Conservation (phyloP, 192 early-diverging fungal genomes). For the Rhizophagus prolifer region DNA sequence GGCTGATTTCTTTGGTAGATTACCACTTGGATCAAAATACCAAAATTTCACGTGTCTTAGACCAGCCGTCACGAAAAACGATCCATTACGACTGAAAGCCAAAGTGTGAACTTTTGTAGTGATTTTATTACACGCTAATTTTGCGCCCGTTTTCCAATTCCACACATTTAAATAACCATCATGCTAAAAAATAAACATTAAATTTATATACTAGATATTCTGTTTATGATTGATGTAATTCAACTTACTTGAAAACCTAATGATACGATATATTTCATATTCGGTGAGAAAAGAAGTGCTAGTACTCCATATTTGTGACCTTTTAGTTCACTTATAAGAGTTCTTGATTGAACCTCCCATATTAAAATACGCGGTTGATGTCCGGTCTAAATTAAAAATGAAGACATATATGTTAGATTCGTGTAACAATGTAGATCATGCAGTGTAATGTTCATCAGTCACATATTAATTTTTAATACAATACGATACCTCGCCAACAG, state of each 20-base stretch:
- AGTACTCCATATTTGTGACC: slow-evolving; percentile 81
- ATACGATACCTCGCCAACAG: slow-evolving; percentile 70
- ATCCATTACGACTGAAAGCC: slow-evolving; percentile 61
- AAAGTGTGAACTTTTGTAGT: slow-evolving; percentile 64
- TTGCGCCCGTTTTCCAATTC: slow-evolving; percentile 68
- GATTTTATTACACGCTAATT: slow-evolving; percentile 63
- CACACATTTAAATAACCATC: slow-evolving; percentile 83
- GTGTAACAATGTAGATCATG: background rate
- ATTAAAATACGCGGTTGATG: slow-evolving; percentile 78
- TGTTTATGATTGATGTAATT: too few relatives aligned
- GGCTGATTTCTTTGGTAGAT: slow-evolving; percentile 33
- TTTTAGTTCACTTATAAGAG: slow-evolving; percentile 58
- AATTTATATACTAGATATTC: too few relatives aligned
- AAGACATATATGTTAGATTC: background rate
- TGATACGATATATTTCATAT: slow-evolving; percentile 66
- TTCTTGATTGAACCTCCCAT: slow-evolving; percentile 60
- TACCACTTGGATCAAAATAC: slow-evolving; percentile 57
- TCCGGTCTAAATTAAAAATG: slow-evolving; percentile 47
- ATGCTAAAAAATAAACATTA: slow-evolving; percentile 46
- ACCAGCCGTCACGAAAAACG: slow-evolving; percentile 77
- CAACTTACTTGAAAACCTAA: slow-evolving; percentile 67
- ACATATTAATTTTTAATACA: slow-evolving; percentile 10
- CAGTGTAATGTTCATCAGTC: background rate
- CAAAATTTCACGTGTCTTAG: slow-evolving; percentile 80
- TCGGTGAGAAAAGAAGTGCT: slow-evolving; percentile 69